These are phyloP conservation scores for Tolypocladium pustulatum DNA, from an alignment of 2,329 filamentous ascomycete species.

Conservation along the genomic window DNA sequence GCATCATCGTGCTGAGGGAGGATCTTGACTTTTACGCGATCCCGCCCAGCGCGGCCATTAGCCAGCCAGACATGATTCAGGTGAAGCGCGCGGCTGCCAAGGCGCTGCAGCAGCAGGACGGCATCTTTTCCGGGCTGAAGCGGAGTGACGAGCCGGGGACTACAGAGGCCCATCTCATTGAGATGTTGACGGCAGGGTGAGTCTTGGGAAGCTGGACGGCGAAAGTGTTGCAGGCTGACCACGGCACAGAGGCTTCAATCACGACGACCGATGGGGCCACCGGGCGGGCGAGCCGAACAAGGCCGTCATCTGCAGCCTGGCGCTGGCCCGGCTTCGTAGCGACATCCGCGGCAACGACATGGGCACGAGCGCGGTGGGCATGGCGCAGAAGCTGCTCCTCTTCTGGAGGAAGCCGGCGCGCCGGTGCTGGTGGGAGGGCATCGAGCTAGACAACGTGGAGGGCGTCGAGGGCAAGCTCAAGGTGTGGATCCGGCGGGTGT, in stretches of 20 bases:
- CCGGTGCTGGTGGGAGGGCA: slow-evolving; percentile 98
- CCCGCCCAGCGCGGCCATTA: slow-evolving; percentile 74
- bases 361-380: slow-evolving; percentile 74
- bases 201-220: slow-evolving; percentile 17
- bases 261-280: slow-evolving; percentile 92
- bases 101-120: slow-evolving; percentile 78
- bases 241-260: slow-evolving; percentile 73
- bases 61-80: slow-evolving; percentile 83
- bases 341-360: slow-evolving; percentile 76
- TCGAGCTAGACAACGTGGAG: slow-evolving; percentile 81
- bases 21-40: slow-evolving; percentile 98
- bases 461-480: slow-evolving; percentile 88
- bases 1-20: slow-evolving; percentile 93
- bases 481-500: slow-evolving; percentile 96
- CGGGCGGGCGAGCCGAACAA: slow-evolving; percentile 97
- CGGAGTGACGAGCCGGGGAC: slow-evolving; percentile 94
- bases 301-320: slow-evolving; percentile 94
- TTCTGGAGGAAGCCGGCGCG: slow-evolving; percentile 97
- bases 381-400: slow-evolving; percentile 94
- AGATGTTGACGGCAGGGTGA: slow-evolving; percentile 98
- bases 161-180: slow-evolving; percentile 95
- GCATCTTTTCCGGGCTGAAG: slow-evolving; percentile 91
- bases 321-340: slow-evolving; percentile 82
- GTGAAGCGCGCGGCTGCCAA: slow-evolving; percentile 87
- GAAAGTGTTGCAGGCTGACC: background rate